These are phyloP conservation scores for Neospora caninum DNA, from an alignment of 169 alveolate species.

Conservation along the genomic window DNA sequence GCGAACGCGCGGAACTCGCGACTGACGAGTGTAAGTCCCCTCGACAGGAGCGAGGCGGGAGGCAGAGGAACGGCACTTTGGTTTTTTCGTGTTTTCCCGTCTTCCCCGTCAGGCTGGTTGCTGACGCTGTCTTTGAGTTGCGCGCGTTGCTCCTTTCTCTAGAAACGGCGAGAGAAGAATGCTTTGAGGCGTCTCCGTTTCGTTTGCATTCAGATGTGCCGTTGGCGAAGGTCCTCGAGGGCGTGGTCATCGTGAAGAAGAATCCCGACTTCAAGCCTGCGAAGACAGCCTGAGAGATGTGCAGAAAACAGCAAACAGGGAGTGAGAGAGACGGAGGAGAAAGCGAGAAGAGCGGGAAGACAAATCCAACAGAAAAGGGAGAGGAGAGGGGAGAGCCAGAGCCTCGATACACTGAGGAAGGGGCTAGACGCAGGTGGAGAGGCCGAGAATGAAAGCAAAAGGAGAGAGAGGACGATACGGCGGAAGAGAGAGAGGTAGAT, in stretches of 20 bases:
- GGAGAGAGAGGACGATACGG: neutral
- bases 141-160: neutral
- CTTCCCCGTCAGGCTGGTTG: too few relatives aligned
- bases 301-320: neutral
- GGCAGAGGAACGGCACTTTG: neutral
- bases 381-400: too few relatives aligned
- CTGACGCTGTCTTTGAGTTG: too few relatives aligned
- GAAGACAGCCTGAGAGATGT: constrained; percentile 17
- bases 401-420: too few relatives aligned
- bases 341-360: too few relatives aligned
- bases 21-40: constrained; percentile 72
- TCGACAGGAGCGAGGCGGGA: too few relatives aligned
- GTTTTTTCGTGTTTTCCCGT: neutral
- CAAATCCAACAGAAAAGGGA: too few relatives aligned
- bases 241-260: constrained; percentile 74
- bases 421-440: neutral
- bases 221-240: constrained; percentile 67
- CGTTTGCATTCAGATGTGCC: constrained; percentile 55
- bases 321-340: neutral
- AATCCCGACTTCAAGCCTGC: constrained; percentile 75
- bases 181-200: neutral
- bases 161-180: too few relatives aligned
- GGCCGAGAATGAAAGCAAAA: too few relatives aligned
- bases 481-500: too few relatives aligned
- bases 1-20: constrained; percentile 78